phyloP scores from a whole-genome alignment of 2,329 filamentous ascomycete species.

The Neofusicoccum laricinum region DNA sequence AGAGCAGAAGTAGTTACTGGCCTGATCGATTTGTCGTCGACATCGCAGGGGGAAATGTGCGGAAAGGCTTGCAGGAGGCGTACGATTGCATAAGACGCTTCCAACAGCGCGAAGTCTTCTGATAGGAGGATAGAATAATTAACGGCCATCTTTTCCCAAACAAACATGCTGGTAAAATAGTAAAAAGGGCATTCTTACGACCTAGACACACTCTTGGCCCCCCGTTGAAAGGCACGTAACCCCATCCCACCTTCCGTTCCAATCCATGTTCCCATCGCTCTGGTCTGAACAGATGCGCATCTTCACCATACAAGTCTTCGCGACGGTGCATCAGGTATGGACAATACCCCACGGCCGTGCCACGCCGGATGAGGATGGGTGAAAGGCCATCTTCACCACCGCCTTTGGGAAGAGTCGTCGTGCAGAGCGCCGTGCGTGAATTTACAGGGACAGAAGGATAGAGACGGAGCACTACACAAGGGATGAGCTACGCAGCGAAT shows the following conservation, averaged over 20 bases:
- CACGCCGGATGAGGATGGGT: constrained; percentile 51
- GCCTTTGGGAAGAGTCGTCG: constrained; percentile 51
- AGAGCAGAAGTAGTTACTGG: too few relatives aligned
- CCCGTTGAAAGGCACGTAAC: constrained; percentile 39
- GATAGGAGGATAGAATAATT: constrained; percentile 27
- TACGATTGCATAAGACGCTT: neutral
- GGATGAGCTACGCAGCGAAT: too few relatives aligned
- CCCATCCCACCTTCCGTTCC: constrained; percentile 32
- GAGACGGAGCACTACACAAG: constrained; percentile 40
- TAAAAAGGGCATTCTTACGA: neutral
- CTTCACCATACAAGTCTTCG: constrained; percentile 48
- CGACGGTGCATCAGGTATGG: constrained; percentile 51
- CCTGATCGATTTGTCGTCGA: too few relatives aligned
- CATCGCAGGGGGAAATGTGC: too few relatives aligned
- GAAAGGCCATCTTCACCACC: constrained; percentile 48
- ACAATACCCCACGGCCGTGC: constrained; percentile 43
- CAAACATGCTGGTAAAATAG: too few relatives aligned
- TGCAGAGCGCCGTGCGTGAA: constrained; percentile 45
- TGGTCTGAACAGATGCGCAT: constrained; percentile 48
- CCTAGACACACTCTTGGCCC: constrained; percentile 36
- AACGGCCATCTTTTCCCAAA: too few relatives aligned
- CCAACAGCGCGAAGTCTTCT: constrained; percentile 23
- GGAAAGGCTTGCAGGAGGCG: constrained; percentile 10
- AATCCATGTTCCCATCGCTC: constrained; percentile 41
- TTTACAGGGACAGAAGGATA: constrained; percentile 57